Conservation (phyloP, 306 rosid species). For the Acacia acuminata region DNA sequence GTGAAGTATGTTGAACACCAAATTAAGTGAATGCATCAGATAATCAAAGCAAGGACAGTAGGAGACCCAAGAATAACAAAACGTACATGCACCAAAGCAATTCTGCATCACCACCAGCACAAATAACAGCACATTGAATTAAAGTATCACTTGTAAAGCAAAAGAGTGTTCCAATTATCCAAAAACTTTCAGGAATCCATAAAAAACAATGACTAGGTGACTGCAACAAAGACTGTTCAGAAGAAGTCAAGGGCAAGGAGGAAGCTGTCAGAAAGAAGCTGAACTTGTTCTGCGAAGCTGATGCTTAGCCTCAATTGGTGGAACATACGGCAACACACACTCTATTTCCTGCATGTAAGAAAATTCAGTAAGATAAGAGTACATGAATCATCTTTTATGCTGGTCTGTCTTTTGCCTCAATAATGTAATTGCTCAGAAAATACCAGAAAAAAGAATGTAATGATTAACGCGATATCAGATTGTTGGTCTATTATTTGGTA, state of each 20-base stretch:
- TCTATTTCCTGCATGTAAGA: constrained; percentile 46
- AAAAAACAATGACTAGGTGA: neutral
- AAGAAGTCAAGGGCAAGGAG: neutral
- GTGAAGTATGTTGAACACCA: neutral
- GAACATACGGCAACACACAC: constrained; percentile 38
- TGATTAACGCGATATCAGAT: neutral
- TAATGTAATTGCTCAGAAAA: neutral
- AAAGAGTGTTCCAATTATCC: neutral
- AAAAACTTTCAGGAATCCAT: neutral
- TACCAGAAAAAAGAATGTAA: neutral
- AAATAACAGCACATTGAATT: neutral
- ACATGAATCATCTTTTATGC: constrained; percentile 15
- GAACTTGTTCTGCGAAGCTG: constrained; percentile 60
- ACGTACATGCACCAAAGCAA: constrained; percentile 19
- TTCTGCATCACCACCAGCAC: neutral
- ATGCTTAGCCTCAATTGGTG: constrained; percentile 48
- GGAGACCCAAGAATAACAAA: neutral
- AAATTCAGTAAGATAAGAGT: constrained; percentile 22
- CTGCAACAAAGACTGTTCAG: neutral
- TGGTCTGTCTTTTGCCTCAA: constrained; percentile 18
- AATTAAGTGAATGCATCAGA: neutral
- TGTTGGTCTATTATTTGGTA: neutral
- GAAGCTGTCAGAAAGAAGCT: constrained; percentile 34
- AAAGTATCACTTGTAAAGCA: neutral
- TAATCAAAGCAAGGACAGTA: neutral